A percentile compares a stretch with the other conserved stretches of the same genome.
These are phyloP conservation scores for Inonotus obliquus DNA, from an alignment of 1,284 basidiomycete genomes.

Conservation along the genomic window DNA sequence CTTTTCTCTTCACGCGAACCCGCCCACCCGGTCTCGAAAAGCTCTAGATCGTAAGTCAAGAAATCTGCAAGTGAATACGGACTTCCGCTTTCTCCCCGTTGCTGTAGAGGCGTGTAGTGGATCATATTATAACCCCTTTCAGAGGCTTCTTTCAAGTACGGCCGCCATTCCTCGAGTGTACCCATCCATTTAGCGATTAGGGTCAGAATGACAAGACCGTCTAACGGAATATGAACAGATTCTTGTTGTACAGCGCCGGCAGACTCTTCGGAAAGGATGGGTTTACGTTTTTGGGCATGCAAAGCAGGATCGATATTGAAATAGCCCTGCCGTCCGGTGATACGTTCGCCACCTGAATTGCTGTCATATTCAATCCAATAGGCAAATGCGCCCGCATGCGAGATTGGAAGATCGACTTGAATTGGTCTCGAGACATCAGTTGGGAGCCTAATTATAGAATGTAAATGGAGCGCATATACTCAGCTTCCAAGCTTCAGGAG, in stretches of 20 bases:
- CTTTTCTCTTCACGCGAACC: conserved; percentile 47
- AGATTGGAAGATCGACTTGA: conserved; percentile 89
- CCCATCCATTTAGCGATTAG: conserved; percentile 98
- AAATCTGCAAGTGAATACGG: conserved; percentile 92
- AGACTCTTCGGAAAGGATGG: conserved; percentile 60
- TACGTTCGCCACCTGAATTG: conserved; percentile 47
- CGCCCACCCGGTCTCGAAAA: conserved; percentile 50
- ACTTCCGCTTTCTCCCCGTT: conserved; percentile 81
- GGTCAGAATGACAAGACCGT: conserved; percentile 83
- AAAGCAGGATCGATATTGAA: conserved; percentile 95
- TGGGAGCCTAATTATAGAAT: conserved; percentile 51
- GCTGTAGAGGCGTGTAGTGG: conserved; percentile 91
- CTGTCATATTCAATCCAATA: conserved; percentile 92
- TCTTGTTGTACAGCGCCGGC: conserved; percentile 47
- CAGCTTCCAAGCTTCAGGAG: not conserved
- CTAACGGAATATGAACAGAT: conserved; percentile 67
- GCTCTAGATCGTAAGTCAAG: conserved; percentile 68
- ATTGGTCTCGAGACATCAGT: conserved; percentile 84
- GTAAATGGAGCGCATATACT: conserved; percentile 5
- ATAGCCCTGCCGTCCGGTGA: conserved; percentile 82
- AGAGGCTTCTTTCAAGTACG: conserved; percentile 76
- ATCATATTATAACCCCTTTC: conserved; percentile 94
- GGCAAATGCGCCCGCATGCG: conserved; percentile 89
- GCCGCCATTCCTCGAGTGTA: conserved; percentile 67
- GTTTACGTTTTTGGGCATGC: conserved; percentile 62